These are phyloP conservation scores for Malania oleifera DNA, from an alignment of 164 flowering plant species.

Conservation along the genomic window DNA sequence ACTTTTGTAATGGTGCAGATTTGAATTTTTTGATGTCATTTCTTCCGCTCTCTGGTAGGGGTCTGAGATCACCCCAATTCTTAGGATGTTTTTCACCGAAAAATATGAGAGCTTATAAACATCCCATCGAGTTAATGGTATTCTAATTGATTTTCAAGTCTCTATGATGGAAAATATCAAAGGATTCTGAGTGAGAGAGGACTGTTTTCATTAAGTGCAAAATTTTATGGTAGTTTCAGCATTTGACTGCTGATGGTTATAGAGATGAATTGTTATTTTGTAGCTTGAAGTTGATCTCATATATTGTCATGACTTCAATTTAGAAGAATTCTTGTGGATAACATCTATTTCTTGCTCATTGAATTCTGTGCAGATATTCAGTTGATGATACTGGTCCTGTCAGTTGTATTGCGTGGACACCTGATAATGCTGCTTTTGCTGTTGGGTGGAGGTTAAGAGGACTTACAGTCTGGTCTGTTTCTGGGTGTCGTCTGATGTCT, in stretches of 20 bases:
- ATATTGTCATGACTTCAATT: not conserved
- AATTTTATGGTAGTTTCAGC: too few species aligned
- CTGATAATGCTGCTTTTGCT: constrained; percentile 95
- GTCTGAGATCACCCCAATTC: too few species aligned
- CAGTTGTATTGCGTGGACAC: constrained; percentile 90
- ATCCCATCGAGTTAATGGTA: too few species aligned
- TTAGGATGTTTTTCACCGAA: too few species aligned
- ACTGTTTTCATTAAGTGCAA: not conserved
- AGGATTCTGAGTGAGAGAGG: not conserved
- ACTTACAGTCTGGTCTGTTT: constrained; percentile 92
- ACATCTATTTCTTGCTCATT: constrained; percentile 2
- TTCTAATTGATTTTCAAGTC: too few species aligned
- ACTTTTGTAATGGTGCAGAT: too few species aligned
- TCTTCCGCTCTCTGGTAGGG: too few species aligned
- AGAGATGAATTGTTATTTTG: not conserved
- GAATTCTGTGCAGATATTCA: constrained; percentile 59
- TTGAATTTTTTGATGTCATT: too few species aligned
- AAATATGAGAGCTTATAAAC: too few species aligned
- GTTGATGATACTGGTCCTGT: constrained; percentile 94
- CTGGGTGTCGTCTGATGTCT: constrained; percentile 98
- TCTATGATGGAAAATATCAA: not conserved
- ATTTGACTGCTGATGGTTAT: not conserved
- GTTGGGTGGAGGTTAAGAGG: constrained; percentile 98
- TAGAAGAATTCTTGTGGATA: not conserved
- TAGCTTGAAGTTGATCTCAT: not conserved